These are phyloP conservation scores for Dactylonectria macrodidyma DNA, from an alignment of 2,329 filamentous ascomycete species.

Conservation along the genomic window DNA sequence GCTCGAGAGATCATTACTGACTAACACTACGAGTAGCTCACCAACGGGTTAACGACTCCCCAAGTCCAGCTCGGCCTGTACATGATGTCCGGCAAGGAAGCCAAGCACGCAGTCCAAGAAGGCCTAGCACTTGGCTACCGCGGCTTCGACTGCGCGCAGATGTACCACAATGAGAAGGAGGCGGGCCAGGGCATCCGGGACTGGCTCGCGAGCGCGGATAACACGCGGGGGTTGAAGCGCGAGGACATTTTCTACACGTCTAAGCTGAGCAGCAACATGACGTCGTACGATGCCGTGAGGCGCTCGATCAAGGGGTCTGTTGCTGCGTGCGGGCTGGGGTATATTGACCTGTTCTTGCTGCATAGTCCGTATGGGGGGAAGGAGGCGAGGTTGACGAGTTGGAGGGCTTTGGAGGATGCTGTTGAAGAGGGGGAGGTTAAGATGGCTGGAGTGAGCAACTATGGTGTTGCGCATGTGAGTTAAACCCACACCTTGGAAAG, in stretches of 20 bases:
- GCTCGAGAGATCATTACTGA: background rate
- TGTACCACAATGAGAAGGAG: slow-evolving; percentile 79
- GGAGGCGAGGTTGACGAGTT: slow-evolving; percentile 77
- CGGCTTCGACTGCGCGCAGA: slow-evolving; percentile 68
- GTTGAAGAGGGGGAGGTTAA: slow-evolving; percentile 79
- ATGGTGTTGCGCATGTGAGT: slow-evolving; percentile 79
- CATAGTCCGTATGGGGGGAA: slow-evolving; percentile 85
- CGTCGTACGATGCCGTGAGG: slow-evolving; percentile 77
- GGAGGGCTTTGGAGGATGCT: slow-evolving; percentile 84
- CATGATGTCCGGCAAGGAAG: slow-evolving; percentile 76
- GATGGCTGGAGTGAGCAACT: slow-evolving; percentile 84
- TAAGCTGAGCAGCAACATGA: slow-evolving; percentile 78
- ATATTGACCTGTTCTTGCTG: slow-evolving; percentile 85
- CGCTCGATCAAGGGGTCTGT: slow-evolving; percentile 77
- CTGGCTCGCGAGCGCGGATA: slow-evolving; percentile 66
- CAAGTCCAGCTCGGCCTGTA: slow-evolving; percentile 83
- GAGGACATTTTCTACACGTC: slow-evolving; percentile 85
- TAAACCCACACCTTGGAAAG: accelerated
- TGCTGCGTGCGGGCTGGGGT: slow-evolving; percentile 76
- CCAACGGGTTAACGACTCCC: slow-evolving; percentile 78
- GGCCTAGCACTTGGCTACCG: slow-evolving; percentile 69
- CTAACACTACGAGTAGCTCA: slow-evolving; percentile 60
- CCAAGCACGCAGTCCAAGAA: slow-evolving; percentile 68
- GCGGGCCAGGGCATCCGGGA: slow-evolving; percentile 75
- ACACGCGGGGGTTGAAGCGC: slow-evolving; percentile 68